Evolutionary conservation across 805 yeast species (phyloP), one percentile per base, ranked within the genome.

Genomic region (Ogataea populi-albae): DNA sequence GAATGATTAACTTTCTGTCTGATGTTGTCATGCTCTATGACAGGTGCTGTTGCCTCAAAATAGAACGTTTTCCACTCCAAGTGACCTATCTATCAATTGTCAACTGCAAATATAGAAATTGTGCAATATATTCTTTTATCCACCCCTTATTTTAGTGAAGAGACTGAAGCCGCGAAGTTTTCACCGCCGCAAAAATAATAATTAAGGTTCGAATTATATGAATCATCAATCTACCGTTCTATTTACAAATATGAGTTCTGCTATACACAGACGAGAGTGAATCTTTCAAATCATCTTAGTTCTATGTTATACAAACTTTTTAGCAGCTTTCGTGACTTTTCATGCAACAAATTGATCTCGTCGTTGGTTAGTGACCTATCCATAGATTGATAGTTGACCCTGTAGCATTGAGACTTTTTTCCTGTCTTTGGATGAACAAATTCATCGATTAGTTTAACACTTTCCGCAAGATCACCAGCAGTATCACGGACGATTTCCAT

Each of bases 311-410:
- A 81, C 29, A 57, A 64, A 5, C 66, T 55, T 14, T 62, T 65
- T 46, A 93, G 67, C n/a, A 71, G 73, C 1, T 57, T 48, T 43
- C 86, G 77, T 17, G 91, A 85, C 25, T 65, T 57, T 2, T 73
- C 73, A 55, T 93, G 95, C 31, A 87, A 64, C 1, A 52, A 67
- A 54, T 91, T 91, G 36, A 93, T 73, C 58, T 93, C 98, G 2
- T 75, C 81, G 55, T 84, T 87, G 17, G 95, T 86, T 48, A 93
- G 68, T 39, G 84, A 83, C 52, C 96, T 76, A 51, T 91, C 97
- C 97, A 93, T 89, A 2, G 96, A 84, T 64, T 93, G 98, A 64
- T 87, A 93, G 55, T 83, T 82, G 40, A 93, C 75, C 48, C 98
- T 70, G 70, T 86, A 93, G 64, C 97, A 88, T 51, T 84, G 83